Percentiles rank a stretch among this genome's conserved stretches.
These are phyloP conservation scores for Primulina tabacum DNA, from an alignment of 257 asterid species.

Conservation along the genomic window DNA sequence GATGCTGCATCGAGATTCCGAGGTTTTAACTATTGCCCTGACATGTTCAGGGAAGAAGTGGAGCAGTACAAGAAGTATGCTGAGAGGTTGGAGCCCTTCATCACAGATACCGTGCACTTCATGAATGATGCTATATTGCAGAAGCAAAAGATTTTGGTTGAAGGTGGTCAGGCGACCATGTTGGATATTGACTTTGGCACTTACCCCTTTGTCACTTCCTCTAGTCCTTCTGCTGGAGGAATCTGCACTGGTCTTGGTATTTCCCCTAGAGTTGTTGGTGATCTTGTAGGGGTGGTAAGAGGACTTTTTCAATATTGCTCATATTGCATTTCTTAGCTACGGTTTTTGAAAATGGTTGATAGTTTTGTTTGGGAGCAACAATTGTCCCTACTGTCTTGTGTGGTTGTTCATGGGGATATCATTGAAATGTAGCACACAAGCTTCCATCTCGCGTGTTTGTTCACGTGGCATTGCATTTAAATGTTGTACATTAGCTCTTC, in stretches of 20 bases:
- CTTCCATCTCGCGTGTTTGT: too few species aligned
- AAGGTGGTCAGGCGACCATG: constrained; percentile 99
- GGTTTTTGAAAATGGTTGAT: background rate
- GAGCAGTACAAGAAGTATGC: constrained; percentile 70
- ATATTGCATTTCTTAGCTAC: constrained; percentile 1
- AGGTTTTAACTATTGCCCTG: constrained; percentile 68
- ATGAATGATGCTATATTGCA: constrained; percentile 70
- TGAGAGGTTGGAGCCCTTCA: constrained; percentile 84
- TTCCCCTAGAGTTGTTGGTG: constrained; percentile 90
- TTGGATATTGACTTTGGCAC: constrained; percentile 94
- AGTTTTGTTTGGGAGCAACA: background rate
- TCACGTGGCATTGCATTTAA: too few species aligned
- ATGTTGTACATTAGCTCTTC: too few species aligned
- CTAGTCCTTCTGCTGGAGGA: constrained; percentile 99
- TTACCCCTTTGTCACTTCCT: constrained; percentile 91
- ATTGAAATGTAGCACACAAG: background rate
- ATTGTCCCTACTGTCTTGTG: background rate
- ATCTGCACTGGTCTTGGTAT: constrained; percentile 98
- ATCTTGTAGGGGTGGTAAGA: constrained; percentile 95
- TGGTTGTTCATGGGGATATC: background rate
- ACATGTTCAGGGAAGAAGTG: constrained; percentile 85
- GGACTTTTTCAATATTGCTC: constrained; percentile 6
- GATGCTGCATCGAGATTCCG: constrained; percentile 87
- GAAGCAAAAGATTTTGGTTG: constrained; percentile 74
- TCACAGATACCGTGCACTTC: constrained; percentile 83